A percentile compares a stretch with the other conserved stretches of the same genome.
Conservation (phyloP, 1,284 basidiomycete genomes). For the Ceratorhiza oryzae-sativae region DNA sequence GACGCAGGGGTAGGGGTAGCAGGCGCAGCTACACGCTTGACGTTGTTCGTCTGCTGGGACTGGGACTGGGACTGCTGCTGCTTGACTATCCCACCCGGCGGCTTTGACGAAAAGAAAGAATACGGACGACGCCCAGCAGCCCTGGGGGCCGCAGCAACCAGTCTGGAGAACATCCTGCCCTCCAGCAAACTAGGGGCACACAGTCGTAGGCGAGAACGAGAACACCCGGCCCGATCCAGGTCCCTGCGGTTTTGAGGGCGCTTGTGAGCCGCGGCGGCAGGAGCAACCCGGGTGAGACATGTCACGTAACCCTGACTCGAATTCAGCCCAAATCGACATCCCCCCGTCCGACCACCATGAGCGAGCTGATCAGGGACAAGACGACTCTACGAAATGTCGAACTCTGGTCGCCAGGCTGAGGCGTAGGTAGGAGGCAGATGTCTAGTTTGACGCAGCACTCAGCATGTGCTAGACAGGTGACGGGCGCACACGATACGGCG, state of each 20-base stretch:
- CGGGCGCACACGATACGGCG: slow-evolving; percentile 87
- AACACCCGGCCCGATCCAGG: slow-evolving; percentile 12
- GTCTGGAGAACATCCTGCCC: slow-evolving; percentile 30
- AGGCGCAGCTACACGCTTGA: slow-evolving; percentile 9
- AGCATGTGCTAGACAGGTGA: slow-evolving; percentile 70
- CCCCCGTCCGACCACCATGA: not conserved
- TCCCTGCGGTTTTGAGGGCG: not conserved
- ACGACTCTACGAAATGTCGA: slow-evolving; percentile 44
- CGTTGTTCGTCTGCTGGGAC: slow-evolving; percentile 1
- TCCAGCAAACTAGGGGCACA: not conserved
- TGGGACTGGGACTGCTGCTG: not conserved
- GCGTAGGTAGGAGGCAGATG: slow-evolving; percentile 46
- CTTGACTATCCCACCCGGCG: slow-evolving; percentile 13
- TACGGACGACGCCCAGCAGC: slow-evolving; percentile 19
- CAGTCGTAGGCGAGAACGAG: not conserved
- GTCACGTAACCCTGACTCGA: slow-evolving; percentile 24
- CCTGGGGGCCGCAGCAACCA: slow-evolving; percentile 9
- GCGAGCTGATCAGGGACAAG: slow-evolving; percentile 42
- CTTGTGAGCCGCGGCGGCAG: slow-evolving; percentile 13
- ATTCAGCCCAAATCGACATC: not conserved
- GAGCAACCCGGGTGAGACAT: slow-evolving; percentile 7
- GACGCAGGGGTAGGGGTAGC: slow-evolving; percentile 12
- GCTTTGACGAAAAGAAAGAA: slow-evolving; percentile 27
- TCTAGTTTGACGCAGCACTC: not conserved
- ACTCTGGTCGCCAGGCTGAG: slow-evolving; percentile 44